These are phyloP conservation scores for Purpureocillium lavendulum DNA, from an alignment of 2,329 filamentous ascomycete genomes.

Conservation along the genomic window DNA sequence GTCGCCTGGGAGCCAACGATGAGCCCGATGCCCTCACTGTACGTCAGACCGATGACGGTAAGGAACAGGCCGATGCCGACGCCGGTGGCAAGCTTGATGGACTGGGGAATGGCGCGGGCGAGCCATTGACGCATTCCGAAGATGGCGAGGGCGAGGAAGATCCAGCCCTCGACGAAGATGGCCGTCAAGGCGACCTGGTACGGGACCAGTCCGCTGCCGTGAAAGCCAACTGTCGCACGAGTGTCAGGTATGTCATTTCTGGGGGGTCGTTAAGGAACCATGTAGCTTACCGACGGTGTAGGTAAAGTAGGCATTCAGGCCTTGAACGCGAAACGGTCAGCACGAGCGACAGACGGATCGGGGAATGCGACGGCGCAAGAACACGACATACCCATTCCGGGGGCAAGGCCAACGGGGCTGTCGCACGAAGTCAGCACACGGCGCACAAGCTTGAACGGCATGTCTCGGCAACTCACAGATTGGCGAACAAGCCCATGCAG, in stretches of 20 bases:
- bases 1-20: constrained; percentile 61
- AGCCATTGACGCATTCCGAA: constrained; percentile 83
- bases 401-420: constrained; percentile 29
- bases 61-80: constrained; percentile 82
- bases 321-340: constrained; percentile 10
- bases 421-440: constrained; percentile 1
- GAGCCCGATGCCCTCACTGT: constrained; percentile 73
- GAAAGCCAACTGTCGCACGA: constrained; percentile 51
- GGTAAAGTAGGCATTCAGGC: constrained; percentile 80
- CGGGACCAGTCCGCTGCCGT: constrained; percentile 65
- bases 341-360: too few relatives aligned
- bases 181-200: constrained; percentile 73
- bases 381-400: constrained; percentile 30
- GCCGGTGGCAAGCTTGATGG: constrained; percentile 80
- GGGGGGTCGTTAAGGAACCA: background rate
- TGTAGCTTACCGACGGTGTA: constrained; percentile 44
- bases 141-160: constrained; percentile 73
- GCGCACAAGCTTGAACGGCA: background rate
- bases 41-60: constrained; percentile 67
- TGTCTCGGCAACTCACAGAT: constrained; percentile 41
- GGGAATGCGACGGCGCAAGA: too few relatives aligned
- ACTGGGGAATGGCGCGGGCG: constrained; percentile 71
- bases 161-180: constrained; percentile 81
- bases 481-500: constrained; percentile 75
- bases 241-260: constrained; percentile 1